phyloP scores from a whole-genome alignment of 768 basidiomycete genomes.

The Amanita pseudoporphyria region DNA sequence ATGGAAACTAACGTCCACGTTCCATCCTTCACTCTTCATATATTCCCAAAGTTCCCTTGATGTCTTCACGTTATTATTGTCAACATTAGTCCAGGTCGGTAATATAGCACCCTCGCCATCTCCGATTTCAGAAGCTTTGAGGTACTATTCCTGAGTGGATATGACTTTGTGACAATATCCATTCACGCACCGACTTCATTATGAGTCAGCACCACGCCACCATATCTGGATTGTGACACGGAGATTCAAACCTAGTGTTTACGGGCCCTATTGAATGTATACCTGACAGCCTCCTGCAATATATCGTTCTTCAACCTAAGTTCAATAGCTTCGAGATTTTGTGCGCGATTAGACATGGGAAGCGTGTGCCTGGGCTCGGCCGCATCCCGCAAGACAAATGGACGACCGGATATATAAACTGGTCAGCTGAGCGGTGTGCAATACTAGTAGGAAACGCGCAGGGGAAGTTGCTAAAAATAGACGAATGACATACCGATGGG shows the following conservation, averaged over 20 bases:
- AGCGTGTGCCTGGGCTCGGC: conserved; percentile 74
- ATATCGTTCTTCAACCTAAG: conserved; percentile 85
- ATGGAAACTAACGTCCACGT: conserved; percentile 60
- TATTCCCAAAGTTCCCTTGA: conserved; percentile 78
- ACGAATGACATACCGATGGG: conserved; percentile 52
- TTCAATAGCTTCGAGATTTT: conserved; percentile 93
- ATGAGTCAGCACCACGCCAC: conserved; percentile 87
- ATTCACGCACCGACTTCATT: conserved; percentile 69
- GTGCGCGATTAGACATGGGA: conserved; percentile 78
- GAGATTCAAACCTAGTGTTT: neutral
- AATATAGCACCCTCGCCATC: conserved; percentile 73
- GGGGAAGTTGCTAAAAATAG: neutral
- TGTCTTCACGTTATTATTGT: conserved; percentile 74
- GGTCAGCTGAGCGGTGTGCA: conserved; percentile 5
- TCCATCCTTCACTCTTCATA: conserved; percentile 79
- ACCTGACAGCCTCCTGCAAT: conserved; percentile 73
- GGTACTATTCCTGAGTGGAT: neutral
- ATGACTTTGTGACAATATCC: neutral
- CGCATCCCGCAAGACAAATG: conserved; percentile 87
- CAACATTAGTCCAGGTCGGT: conserved; percentile 92
- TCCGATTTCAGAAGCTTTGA: conserved; percentile 31
- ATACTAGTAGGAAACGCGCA: neutral
- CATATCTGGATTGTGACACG: conserved; percentile 45
- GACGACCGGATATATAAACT: conserved; percentile 86
- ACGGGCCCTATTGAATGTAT: conserved; percentile 2